These are phyloP conservation scores for Meredithiella fracta DNA, from an alignment of 2,329 filamentous ascomycete genomes.

Conservation along the genomic window DNA sequence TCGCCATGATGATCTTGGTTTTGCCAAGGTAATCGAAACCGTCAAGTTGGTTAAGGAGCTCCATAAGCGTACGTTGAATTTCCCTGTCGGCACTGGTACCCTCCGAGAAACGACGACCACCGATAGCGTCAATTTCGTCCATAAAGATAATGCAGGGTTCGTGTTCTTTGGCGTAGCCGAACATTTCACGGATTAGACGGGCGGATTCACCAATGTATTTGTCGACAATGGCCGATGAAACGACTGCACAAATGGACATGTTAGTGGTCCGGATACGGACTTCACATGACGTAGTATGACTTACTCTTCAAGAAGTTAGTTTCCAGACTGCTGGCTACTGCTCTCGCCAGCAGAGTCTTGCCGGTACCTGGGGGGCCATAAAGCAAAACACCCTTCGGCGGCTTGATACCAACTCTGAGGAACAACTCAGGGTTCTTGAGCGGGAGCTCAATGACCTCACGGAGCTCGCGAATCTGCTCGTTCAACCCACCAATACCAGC, in stretches of 20 bases:
- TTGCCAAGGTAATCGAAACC: slow-evolving; percentile 98
- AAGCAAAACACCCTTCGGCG: slow-evolving; percentile 88
- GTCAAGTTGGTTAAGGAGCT: slow-evolving; percentile 93
- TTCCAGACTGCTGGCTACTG: slow-evolving; percentile 88
- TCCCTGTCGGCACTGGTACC: slow-evolving; percentile 95
- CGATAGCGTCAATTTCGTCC: slow-evolving; percentile 99
- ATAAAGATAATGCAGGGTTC: slow-evolving; percentile 99
- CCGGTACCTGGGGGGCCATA: slow-evolving; percentile 95
- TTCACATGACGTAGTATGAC: slow-evolving; percentile 15
- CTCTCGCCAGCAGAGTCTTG: slow-evolving; percentile 86
- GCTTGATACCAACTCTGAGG: slow-evolving; percentile 92
- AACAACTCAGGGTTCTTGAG: slow-evolving; percentile 98
- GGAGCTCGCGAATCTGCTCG: slow-evolving; percentile 91
- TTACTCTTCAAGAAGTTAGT: slow-evolving; percentile 96
- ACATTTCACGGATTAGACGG: slow-evolving; percentile 96
- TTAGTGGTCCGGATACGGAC: slow-evolving; percentile 13
- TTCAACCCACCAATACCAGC: slow-evolving; percentile 94
- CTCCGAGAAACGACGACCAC: slow-evolving; percentile 88
- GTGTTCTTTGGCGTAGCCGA: slow-evolving; percentile 97
- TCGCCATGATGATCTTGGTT: slow-evolving; percentile 99
- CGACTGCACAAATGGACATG: slow-evolving; percentile 40
- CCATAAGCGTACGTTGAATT: slow-evolving; percentile 97
- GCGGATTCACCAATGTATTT: slow-evolving; percentile 99
- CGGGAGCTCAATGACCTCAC: slow-evolving; percentile 94
- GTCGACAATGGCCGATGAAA: slow-evolving; percentile 96